Evolutionary conservation across 305 asterid species (phyloP), one percentile per base, ranked within the genome.

Genomic region (Fraxinus greggii): DNA sequence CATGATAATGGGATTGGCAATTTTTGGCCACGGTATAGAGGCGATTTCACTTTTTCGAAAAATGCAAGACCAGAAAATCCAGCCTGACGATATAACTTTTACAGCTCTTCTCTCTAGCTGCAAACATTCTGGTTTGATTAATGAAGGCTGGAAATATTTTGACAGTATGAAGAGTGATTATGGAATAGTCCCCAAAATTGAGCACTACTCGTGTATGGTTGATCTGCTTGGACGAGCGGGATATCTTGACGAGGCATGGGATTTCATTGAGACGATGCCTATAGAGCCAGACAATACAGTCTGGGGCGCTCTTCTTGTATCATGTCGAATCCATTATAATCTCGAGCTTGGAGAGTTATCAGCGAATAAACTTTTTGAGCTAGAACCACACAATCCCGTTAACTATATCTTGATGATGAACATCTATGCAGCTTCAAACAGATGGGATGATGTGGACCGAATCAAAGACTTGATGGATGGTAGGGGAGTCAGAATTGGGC

Each of bases 201-300:
- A 91, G 84, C 94, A 91, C 84, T 88, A 87, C 78, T 91, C 93
- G 19, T 89, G 93, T 82, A 89, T 91, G 93, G 92, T 90, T 84
- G 94, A 92, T 86, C 91, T 92, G 29, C 91, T 90, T 33, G 95
- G 91, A 86, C 85, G 88, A 85, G 86, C 81, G 8, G 93, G 95
- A 10, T 92, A 88, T 79, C 87, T 92, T 35, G 94, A 92, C 19
- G 92, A 92, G 86, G 95, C 95, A 3, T 90, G 90, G 85, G 92
- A 92, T 78, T 86, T 89, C 76, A 89, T 89, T 80, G 77, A 69
- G 76, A 81, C 82, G 65, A 90, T 89, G 93, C 90, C 94, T 8
- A 26, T 85, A 69, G 79, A 87, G 76, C 91, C 93, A 17, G 93
- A 92, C 78, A 87, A 85, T 8, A 72, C 90, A 8, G 81, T 86